These are phyloP conservation scores for Botryotinia calthae DNA, from an alignment of 2,329 filamentous ascomycete genomes.

Conservation along the genomic window DNA sequence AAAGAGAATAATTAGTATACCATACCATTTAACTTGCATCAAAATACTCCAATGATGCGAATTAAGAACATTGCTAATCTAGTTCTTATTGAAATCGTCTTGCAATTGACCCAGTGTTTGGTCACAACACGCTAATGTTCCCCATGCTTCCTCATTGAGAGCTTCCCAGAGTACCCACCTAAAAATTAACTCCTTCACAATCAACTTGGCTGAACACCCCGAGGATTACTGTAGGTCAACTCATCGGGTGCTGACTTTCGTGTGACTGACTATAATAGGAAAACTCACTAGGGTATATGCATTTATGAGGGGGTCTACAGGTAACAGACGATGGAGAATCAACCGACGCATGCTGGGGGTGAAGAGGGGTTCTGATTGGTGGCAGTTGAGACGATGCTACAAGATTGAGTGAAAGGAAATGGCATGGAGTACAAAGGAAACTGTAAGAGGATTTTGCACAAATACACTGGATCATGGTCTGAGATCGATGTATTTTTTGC, in stretches of 20 bases:
- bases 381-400: neutral
- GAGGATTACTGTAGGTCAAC: neutral
- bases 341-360: neutral
- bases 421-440: neutral
- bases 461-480: constrained; percentile 1
- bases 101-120: neutral
- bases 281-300: neutral
- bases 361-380: neutral
- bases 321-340: neutral
- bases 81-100: neutral
- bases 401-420: neutral
- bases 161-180: neutral
- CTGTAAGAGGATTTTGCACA: neutral
- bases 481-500: constrained; percentile 1
- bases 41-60: neutral
- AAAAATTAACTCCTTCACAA: neutral
- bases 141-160: neutral
- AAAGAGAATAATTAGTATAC: neutral
- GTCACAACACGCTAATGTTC: neutral
- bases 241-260: neutral
- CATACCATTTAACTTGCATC: neutral
- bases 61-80: neutral
- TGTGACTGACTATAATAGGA: neutral
- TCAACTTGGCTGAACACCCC: neutral
- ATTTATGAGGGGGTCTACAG: neutral